Evolutionary conservation across 1,284 basidiomycete species (phyloP).

Genomic region (Ustilago curta): DNA sequence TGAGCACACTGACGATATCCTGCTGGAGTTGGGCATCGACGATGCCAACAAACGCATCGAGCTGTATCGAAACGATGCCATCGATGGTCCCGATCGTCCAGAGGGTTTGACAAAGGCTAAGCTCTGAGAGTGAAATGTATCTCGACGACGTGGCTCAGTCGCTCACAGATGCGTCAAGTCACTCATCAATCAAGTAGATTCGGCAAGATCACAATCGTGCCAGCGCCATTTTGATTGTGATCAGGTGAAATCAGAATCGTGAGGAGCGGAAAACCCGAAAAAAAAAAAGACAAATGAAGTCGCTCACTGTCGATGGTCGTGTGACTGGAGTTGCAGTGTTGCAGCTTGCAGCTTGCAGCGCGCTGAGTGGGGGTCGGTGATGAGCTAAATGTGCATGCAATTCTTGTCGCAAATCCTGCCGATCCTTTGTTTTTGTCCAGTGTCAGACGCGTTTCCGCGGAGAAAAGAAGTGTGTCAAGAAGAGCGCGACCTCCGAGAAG

Average conservation of each 20-base stretch:
- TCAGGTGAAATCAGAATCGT: too few species aligned
- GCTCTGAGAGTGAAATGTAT: conserved; percentile 11
- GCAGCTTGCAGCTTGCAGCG: too few species aligned
- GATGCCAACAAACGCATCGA: conserved; percentile 34
- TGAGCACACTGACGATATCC: conserved; percentile 61
- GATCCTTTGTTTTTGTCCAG: conserved; percentile 6
- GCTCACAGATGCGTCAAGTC: background rate
- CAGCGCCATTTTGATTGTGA: too few species aligned
- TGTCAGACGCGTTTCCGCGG: conserved; percentile 18
- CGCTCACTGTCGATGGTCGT: too few species aligned
- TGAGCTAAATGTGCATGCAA: conserved; percentile 13
- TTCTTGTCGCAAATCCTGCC: background rate
- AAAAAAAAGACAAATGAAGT: too few species aligned
- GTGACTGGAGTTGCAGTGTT: too few species aligned
- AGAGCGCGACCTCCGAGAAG: background rate
- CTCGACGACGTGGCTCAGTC: background rate
- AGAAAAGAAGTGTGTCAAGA: conserved; percentile 4
- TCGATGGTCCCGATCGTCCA: conserved; percentile 53
- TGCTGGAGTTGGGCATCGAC: conserved; percentile 51
- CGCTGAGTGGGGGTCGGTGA: background rate
- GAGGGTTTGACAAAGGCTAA: conserved; percentile 40
- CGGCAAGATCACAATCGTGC: too few species aligned
- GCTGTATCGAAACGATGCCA: conserved; percentile 43
- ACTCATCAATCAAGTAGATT: background rate
- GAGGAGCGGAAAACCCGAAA: too few species aligned